Evolutionary conservation across 805 yeast genomes (phyloP), one percentile per base, ranked within the genome.

Genomic region (Candida nitratophila): DNA sequence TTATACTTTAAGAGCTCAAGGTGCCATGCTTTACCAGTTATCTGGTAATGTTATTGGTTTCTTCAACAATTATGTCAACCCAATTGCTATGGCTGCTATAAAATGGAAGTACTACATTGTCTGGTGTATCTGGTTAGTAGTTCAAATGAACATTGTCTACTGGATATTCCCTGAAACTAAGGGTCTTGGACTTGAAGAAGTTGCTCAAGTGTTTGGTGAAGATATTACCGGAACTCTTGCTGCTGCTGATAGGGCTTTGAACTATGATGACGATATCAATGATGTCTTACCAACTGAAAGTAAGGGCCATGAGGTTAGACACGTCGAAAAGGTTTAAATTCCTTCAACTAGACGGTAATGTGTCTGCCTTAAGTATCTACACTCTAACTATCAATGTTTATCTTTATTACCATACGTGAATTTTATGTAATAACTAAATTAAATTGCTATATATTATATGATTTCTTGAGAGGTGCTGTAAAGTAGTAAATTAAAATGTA

Each of bases 161-260:
- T 33, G 34, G 31, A 17, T 40, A 4, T 40, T 40, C 33, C 38
- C 38, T 4, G 43, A 40, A 39, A 68, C 71, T 3, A 56, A 60
- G 19, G 70, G 71, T 15, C 52, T 58, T 42, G 56, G 66, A 2
- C 53, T 68, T 44, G 73, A 68, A 51, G 69, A 67, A 49, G 66
- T 68, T 44, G 64, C 64, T 26, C 39, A 43, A 11, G 45, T 40
- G 20, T 45, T 45, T 36, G 48, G 45, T 35, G 48, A 45, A 26
- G 40, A 37, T 37, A 37, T 37, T 32, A 30, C 36, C 4, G 16
- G 20, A 9, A 30, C 42, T 22, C 15, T 39, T 4, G 17, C 15
- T 9, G 42, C 42, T 30, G 42, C n/a, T 39, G 42, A 39, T 19
- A 16, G 15, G 3, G 42, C 42, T 17, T 24, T 39, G 6, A 30